These are phyloP conservation scores for Brettanomyces bruxellensis DNA, from an alignment of 805 yeast genomes.

Conservation along the genomic window DNA sequence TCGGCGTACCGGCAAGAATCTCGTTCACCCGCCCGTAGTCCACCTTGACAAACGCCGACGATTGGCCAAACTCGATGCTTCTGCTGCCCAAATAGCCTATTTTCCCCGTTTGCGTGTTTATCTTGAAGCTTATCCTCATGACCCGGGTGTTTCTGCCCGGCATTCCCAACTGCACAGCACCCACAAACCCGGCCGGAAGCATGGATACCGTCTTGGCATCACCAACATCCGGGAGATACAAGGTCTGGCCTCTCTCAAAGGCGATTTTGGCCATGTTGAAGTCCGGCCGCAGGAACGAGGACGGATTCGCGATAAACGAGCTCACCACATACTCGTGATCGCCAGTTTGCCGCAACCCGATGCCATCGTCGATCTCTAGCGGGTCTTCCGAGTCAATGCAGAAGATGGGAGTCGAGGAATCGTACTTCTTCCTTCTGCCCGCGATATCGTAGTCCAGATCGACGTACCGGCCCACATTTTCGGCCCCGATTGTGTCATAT, in stretches of 20 bases:
- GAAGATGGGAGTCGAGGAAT: conserved; percentile 39
- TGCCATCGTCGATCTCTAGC: conserved; percentile 90
- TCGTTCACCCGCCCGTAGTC: conserved; percentile 61
- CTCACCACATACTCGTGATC: conserved; percentile 35
- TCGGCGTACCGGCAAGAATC: conserved; percentile 27
- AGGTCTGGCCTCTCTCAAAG: conserved; percentile 49
- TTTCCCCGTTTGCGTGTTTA: conserved; percentile 15
- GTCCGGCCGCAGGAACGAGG: conserved; percentile 45
- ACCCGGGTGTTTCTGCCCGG: conserved; percentile 38
- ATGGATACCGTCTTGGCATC: conserved; percentile 45
- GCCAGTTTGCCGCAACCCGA: conserved; percentile 39
- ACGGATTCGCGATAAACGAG: conserved; percentile 83
- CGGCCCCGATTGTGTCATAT: conserved; percentile 22
- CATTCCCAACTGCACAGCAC: conserved; percentile 33
- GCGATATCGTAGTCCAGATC: conserved; percentile 11
- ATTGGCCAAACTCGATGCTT: conserved; percentile 30
- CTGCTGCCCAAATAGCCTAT: conserved; percentile 15
- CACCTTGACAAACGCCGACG: conserved; percentile 38
- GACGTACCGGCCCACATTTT: conserved; percentile 10
- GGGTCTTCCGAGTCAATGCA: conserved; percentile 80
- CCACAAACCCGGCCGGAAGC: conserved; percentile 54
- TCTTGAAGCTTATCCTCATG: conserved; percentile 30
- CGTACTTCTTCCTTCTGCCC: conserved; percentile 30
- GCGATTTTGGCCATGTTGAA: conserved; percentile 44
- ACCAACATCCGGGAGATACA: conserved; percentile 49